Base-by-base conservation (phyloP, 2,329 filamentous ascomycete species). In the Lachnellula arida region DNA sequence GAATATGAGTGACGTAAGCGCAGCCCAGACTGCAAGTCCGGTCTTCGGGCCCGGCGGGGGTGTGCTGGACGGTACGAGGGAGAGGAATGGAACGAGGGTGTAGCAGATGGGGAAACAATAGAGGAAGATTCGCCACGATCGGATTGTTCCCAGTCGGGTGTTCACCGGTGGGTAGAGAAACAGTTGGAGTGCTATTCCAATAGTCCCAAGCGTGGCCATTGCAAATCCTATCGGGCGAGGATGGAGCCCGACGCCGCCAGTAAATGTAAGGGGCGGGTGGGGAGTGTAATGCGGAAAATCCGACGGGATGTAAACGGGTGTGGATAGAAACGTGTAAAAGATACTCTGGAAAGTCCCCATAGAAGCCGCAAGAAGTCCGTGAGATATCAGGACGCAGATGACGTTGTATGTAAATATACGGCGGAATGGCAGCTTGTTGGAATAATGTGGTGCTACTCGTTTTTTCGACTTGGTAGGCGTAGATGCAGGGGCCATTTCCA, bases 121-220 rank as follows among this genome's bases (percentile, higher is more conserved):
- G 0, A 92, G 75, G 40, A 84, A 88, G n/a, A 79, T 71, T 3
- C 85, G 81, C 77, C 86, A 91, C 44, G 84, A 85, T 5, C 76
- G 75, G 51, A 91, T 72, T 1, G 87, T 87, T 35, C 89, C 89
- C 1, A 90, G 78, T 2, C 79, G 79, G 2, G 78, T 74, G 47
- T 88, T 88, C 17, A 91, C 73, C 32, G 73, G 72, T 1, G 89
- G 88, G 67, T 92, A 93, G 9, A 90, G 73, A 49, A 88, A 75
- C 11, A 91, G 78, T 68, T 91, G 88, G 46, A 94, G 75, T 0
- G 78, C 74, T 39, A 94, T 86, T n/a, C 90, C 90, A 44, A 93
- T 84, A 49, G 82, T 72, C 8, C 89, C 90, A 15, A 94, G 79
- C 51, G 88, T 85, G 2, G 89, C 85, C 75, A 92, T 91, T 4